Evolutionary conservation across 2,329 filamentous ascomycete species (phyloP), one percentile per base, ranked within the genome.

Genomic region (Fusarium praegraminearum): DNA sequence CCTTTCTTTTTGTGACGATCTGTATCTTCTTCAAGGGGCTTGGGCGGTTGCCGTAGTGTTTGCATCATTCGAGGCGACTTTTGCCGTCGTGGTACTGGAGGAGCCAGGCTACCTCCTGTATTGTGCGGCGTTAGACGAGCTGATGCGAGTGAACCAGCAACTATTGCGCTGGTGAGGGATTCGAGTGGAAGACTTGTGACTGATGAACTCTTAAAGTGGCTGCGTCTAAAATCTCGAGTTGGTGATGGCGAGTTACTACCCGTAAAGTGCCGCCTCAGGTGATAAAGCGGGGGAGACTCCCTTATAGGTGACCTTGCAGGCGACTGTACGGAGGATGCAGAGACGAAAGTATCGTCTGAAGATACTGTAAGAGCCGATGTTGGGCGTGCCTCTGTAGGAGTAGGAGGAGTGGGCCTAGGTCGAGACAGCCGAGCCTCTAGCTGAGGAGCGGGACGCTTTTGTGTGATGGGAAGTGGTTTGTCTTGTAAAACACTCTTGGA

Each of bases 141-240:
- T 1, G 91, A 88, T 7, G 92, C 92, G 0, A 94, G 83, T 26
- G 90, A 91, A 3, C 91, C 89, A 3, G 91, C 92, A 73, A 94
- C 86, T 61, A 94, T 93, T 67, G 92, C 92, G 72, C 88, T 88
- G 15, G 91, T 89, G 10, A 94, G 85, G 1, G 89, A 89, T 62
- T 90, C 86, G 12, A 92, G 83, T 1, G 86, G 85, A 30, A 90
- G 83, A 53, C 74, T 80, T 26, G 79, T 76, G 24, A 75, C 67
- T 7, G 79, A 78, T 9, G 74, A 67, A 41, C 74, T 78, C 41
- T 70, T 73, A 5, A 65, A 52, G 43, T 69, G 71, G 33, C 67
- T 67, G 5, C 79, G 77, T 40, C 66, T 73, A 50, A 80, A 66
- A 68, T 76, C 61, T 73, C 80, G 76, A 73, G 82, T 71, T 66